Percentiles rank a stretch among this genome's conserved stretches.
Evolutionary conservation across 2,329 filamentous ascomycete genomes (phyloP).

Genomic region (Drechslerella stenobrocha): DNA sequence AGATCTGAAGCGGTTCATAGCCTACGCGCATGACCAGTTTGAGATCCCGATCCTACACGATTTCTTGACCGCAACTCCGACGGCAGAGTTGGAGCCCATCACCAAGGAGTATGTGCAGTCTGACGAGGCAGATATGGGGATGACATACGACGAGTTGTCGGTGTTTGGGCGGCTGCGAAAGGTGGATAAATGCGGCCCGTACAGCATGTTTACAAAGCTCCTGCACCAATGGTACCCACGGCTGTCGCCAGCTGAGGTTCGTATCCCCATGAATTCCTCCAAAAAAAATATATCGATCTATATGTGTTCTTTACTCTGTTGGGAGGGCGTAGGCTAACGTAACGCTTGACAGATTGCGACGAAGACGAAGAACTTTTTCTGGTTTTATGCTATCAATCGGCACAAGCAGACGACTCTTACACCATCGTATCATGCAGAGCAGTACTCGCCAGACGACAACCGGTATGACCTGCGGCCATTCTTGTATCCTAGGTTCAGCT

Average conservation of each 20-base stretch:
- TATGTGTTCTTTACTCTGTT: too few relatives aligned
- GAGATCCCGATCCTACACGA: conserved; percentile 66
- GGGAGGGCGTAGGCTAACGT: too few relatives aligned
- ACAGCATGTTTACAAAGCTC: conserved; percentile 59
- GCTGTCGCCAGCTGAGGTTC: conserved; percentile 50
- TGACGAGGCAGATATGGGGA: conserved; percentile 62
- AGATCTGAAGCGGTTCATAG: conserved; percentile 72
- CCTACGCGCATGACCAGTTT: conserved; percentile 65
- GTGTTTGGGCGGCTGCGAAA: conserved; percentile 58
- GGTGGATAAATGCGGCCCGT: conserved; percentile 59
- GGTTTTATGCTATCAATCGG: conserved; percentile 66
- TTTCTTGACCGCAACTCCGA: conserved; percentile 68
- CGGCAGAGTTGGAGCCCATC: conserved; percentile 62
- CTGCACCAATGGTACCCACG: conserved; percentile 61
- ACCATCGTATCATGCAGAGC: conserved; percentile 61
- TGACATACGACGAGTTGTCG: conserved; percentile 60
- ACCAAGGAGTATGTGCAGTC: conserved; percentile 57
- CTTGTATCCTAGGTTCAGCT: conserved; percentile 57
- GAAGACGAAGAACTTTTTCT: conserved; percentile 60
- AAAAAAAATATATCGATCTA: too few relatives aligned
- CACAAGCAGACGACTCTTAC: conserved; percentile 68
- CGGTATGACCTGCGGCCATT: conserved; percentile 57
- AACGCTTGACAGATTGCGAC: conserved; percentile 56
- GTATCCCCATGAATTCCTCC: too few relatives aligned
- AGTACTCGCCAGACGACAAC: conserved; percentile 60